A percentile compares a stretch with the other conserved stretches of the same genome.
phyloP scores from a whole-genome alignment of 768 basidiomycete genomes.

The Phanerodontia chrysosporium region DNA sequence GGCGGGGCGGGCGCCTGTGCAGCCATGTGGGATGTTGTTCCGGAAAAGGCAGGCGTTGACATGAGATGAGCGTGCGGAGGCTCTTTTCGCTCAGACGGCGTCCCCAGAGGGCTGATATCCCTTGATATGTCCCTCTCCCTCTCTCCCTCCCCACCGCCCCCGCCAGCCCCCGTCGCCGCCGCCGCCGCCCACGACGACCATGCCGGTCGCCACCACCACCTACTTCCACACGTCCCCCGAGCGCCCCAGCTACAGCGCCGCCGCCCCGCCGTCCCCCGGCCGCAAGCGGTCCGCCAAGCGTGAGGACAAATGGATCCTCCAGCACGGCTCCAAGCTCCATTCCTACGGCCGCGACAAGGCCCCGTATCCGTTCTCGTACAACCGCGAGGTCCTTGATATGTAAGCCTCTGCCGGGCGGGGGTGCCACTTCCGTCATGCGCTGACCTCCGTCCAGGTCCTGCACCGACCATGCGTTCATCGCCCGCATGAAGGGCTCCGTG shows the following conservation, averaged over 20 bases:
- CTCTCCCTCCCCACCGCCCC: constrained; percentile 7
- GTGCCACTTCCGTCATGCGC: not conserved
- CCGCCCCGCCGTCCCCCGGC: constrained; percentile 9
- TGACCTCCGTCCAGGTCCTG: constrained; percentile 3
- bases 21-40: no score
- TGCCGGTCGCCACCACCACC: constrained; percentile 14
- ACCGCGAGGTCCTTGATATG: constrained; percentile 64
- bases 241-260: constrained; percentile 18
- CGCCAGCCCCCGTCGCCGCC: not conserved
- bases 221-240: constrained; percentile 4
- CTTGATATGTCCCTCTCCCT: constrained; percentile 6
- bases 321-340: constrained; percentile 63
- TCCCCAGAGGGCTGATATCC: constrained; percentile 2
- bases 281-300: constrained; percentile 27
- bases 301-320: constrained; percentile 55
- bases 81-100: not conserved
- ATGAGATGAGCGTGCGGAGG: not conserved
- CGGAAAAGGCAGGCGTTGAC: not conserved
- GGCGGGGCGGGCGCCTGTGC: not conserved
- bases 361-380: constrained; percentile 74
- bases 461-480: constrained; percentile 19
- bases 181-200: constrained; percentile 16
- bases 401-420: constrained; percentile 29
- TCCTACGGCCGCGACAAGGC: constrained; percentile 70
- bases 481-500: constrained; percentile 46